phyloP scores from a whole-genome alignment of 768 basidiomycete species.

The Serendipita sp. region DNA sequence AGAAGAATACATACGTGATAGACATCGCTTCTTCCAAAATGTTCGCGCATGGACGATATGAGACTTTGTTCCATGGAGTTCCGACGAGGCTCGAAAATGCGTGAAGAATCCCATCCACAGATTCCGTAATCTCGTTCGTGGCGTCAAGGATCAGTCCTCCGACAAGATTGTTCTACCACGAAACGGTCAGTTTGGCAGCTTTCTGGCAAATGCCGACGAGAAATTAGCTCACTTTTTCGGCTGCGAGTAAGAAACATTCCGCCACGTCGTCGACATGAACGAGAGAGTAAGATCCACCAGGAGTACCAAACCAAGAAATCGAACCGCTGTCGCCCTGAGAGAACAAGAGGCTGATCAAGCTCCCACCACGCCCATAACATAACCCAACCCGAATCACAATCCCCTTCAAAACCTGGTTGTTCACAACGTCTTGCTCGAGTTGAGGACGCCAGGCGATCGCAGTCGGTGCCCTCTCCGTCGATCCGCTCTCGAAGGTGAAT shows the following conservation, averaged over 20 bases:
- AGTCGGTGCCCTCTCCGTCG: not conserved
- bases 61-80: slow-evolving; percentile 19
- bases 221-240: slow-evolving; percentile 21
- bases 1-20: too few species aligned
- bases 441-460: slow-evolving; percentile 22
- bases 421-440: slow-evolving; percentile 21
- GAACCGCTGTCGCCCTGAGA: slow-evolving; percentile 19
- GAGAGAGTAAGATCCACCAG: slow-evolving; percentile 21
- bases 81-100: slow-evolving; percentile 19
- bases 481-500: too few species aligned
- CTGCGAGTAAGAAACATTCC: slow-evolving; percentile 26
- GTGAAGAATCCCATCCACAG: slow-evolving; percentile 25
- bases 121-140: slow-evolving; percentile 26
- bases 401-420: slow-evolving; percentile 22
- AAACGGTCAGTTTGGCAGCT: too few species aligned
- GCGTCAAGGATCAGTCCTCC: slow-evolving; percentile 28
- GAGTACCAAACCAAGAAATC: slow-evolving; percentile 23
- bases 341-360: slow-evolving; percentile 23
- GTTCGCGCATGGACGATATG: not conserved
- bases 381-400: slow-evolving; percentile 30
- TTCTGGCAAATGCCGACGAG: not conserved
- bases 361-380: slow-evolving; percentile 30
- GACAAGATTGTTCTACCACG: slow-evolving; percentile 12
- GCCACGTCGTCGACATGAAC: slow-evolving; percentile 33
- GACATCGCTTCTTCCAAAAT: not conserved